Evolutionary conservation across 2,329 filamentous ascomycete species (phyloP), one percentile per base, ranked within the genome.

Genomic region (Fusarium zealandicum): DNA sequence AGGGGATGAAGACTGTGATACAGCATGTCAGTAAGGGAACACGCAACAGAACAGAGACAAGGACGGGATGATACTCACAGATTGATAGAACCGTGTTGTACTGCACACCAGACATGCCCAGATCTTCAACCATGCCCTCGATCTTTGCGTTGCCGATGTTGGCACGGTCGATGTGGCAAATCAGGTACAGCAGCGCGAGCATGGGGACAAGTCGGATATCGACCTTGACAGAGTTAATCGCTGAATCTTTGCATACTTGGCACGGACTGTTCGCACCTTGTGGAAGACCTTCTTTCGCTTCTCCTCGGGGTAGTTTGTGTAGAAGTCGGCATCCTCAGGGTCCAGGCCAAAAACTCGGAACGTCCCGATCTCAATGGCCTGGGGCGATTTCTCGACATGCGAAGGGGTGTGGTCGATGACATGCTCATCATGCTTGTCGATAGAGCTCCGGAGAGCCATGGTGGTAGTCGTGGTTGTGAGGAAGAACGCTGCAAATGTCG

Each of bases 11-110:
- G 16, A 67, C 61, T 66, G 2, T 1, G 1, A 10, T n/a, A 11
- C 6, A 3, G 1, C 7, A 20, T 5, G 10, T 13, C 16, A n/a
- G 47, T 37, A 8, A 28, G 8, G 30, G 14, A 4, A 22, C n/a
- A n/a, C n/a, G n/a, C n/a, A n/a, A n/a, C n/a, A n/a, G n/a, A n/a
- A n/a, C n/a, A n/a, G n/a, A n/a, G n/a, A 1, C 17, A 14, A 0
- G 18, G 5, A 0, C 8, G 87, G 86, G 2, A 80, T 83, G 30
- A 87, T 76, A 73, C 89, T 89, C 74, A 90, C 63, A 90, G 54
- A 89, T 78, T 7, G 66, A 58, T 6, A 83, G 73, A 6, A 66
- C 55, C 4, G 82, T 75, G 69, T 88, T 88, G 70, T 88, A 90
- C 68, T 87, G 78, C 9, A 78, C 76, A 17, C 78, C 72, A 1